Evolutionary conservation across 1,139 yeast species (phyloP), one percentile per base, ranked within the genome.

Genomic region (Arxiozyma heterogenica): DNA sequence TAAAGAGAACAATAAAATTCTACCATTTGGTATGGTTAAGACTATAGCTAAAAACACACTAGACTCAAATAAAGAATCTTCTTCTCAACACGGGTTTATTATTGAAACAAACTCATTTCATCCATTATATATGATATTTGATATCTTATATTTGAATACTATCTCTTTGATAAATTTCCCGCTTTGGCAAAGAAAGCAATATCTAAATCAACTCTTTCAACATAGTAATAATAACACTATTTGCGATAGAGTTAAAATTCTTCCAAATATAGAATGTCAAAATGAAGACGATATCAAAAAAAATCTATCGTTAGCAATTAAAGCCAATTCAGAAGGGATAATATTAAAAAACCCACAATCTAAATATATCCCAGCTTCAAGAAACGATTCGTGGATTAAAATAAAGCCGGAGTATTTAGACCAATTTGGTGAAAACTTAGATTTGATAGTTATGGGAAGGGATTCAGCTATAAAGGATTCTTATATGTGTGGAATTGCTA

Each of bases 381-480:
- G 91, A 53, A 76, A 77, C 49, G 76, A 77, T 34, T 72, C 75
- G 22, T 91, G 98, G 96, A 73, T 88, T 30, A 93, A 93, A 64
- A 80, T 91, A 1, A 93, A 93, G 67, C 98, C 98, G 0, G 96
- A 91, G 61, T 91, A 90, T 66, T 73, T 90, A 55, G 86, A 83
- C 56, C 89, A 86, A 53, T 86, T 86, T 68, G 96, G 96, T 9
- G 96, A 89, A 58, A 86, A 86, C 61, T 73, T 91, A 59, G 98
- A 93, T 69, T 68, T 90, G 49, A 75, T 83, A 1, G 80, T 93
- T 0, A 81, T 91, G 55, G 98, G 97, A 0, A 84, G 84, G 53
- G 82, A 80, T 53, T 82, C 83, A 17, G 91, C 88, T 0, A 77
- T 79, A 38, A 93, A 93, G 51, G 83, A 87, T 47, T 78, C 91